Percentiles rank a stretch among this genome's conserved stretches.
These are phyloP conservation scores for Tricholoma furcatifolium DNA, from an alignment of 768 basidiomycete genomes.

Conservation along the genomic window DNA sequence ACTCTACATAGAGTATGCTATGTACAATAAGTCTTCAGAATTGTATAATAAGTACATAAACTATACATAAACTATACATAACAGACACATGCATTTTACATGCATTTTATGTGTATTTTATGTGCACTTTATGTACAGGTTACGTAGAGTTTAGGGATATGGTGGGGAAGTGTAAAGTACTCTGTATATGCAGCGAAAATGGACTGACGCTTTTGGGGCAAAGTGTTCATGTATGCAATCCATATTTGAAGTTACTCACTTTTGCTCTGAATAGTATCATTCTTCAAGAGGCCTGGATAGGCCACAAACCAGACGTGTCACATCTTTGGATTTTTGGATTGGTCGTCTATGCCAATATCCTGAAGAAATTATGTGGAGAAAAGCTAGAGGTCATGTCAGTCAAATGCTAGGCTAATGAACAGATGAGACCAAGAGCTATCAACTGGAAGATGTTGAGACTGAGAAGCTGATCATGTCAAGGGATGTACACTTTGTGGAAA, in stretches of 20 bases:
- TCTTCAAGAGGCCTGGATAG: background rate
- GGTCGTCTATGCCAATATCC: background rate
- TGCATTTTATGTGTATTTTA: too few relatives aligned
- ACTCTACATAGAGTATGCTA: too few relatives aligned
- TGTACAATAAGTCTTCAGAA: too few relatives aligned
- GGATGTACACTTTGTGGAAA: background rate
- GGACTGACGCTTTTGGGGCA: background rate
- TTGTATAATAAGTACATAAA: too few relatives aligned
- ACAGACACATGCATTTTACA: too few relatives aligned
- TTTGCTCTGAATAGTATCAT: background rate
- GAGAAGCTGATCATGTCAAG: background rate
- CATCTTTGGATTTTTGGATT: background rate
- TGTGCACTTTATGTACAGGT: too few relatives aligned
- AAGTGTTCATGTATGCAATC: background rate
- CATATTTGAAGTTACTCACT: constrained; percentile 1
- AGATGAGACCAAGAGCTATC: background rate
- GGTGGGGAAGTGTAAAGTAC: too few relatives aligned
- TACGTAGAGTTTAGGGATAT: too few relatives aligned
- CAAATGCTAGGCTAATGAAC: background rate
- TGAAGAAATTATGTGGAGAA: background rate
- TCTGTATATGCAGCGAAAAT: background rate
- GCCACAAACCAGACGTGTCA: background rate
- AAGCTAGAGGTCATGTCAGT: background rate
- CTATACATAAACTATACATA: too few relatives aligned
- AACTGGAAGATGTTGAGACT: background rate